Evolutionary conservation across 140 eudicot species (phyloP).

Genomic region (Anethum foeniculum): DNA sequence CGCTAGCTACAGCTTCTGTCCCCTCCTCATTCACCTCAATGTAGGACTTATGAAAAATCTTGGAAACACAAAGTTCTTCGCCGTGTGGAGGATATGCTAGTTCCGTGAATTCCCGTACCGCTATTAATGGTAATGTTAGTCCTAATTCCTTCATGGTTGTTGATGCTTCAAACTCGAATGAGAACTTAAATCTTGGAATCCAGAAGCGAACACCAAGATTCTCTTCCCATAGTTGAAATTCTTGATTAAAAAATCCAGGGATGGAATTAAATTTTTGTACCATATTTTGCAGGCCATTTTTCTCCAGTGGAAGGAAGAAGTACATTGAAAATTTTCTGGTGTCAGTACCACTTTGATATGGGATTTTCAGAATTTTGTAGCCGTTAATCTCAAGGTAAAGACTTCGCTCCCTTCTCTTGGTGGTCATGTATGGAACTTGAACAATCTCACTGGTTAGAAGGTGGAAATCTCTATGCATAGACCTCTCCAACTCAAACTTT

Average conservation of each 20-base stretch:
- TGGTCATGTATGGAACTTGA: constrained; percentile 13
- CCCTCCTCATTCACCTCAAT: constrained; percentile 11
- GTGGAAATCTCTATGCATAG: not conserved
- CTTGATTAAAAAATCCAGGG: constrained; percentile 8
- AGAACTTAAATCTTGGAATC: constrained; percentile 10
- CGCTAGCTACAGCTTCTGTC: not conserved
- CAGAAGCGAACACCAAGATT: not conserved
- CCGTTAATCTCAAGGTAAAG: not conserved
- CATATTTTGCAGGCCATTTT: not conserved
- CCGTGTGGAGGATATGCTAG: not conserved
- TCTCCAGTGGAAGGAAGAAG: constrained; percentile 13
- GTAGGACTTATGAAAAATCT: too few relatives aligned
- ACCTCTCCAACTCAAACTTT: not conserved
- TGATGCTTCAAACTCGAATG: constrained; percentile 12
- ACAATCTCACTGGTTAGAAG: constrained; percentile 2
- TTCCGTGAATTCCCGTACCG: not conserved
- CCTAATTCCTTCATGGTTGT: not conserved
- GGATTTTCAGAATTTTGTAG: not conserved
- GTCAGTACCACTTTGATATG: constrained; percentile 10
- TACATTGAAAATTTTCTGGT: not conserved
- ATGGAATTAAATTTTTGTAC: not conserved
- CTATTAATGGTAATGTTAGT: not conserved
- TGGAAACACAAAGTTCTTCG: not conserved
- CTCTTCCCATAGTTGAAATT: not conserved
- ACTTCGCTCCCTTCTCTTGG: not conserved